Base-by-base conservation (phyloP, 768 basidiomycete genomes). In the Cystofilobasidium macerans region DNA sequence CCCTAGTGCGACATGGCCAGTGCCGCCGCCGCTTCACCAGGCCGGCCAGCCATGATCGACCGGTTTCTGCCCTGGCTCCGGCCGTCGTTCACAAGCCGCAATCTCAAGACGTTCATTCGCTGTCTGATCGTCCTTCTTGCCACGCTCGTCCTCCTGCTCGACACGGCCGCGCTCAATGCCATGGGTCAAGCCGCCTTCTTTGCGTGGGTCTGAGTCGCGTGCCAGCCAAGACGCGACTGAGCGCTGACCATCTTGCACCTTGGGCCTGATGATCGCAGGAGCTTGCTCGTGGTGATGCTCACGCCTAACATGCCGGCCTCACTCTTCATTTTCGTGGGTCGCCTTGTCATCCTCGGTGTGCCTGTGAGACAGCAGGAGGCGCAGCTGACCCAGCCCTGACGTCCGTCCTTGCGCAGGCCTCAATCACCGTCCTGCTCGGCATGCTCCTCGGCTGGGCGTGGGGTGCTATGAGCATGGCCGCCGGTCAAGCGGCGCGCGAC, bases 361-460 rank as follows among this genome's bases (percentile, higher is more conserved):
- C 36, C 8, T 42, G 7, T 5, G 8, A 38, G n/a, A n/a, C n/a
- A n/a, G n/a, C n/a, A n/a, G n/a, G n/a, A n/a, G n/a, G n/a, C n/a
- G n/a, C n/a, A n/a, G n/a, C n/a, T n/a, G n/a, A n/a, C n/a, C n/a
- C n/a, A n/a, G n/a, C n/a, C n/a, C 30, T 24, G 32, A 33, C 30
- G 14, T 20, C 24, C 36, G 24, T 16, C 22, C n/a, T 12, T 22
- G 45, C 16, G 24, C 40, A 80, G 79, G 71, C 73, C 8, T 70
- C 80, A 1, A 71, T 78, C n/a, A 82, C 79, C 0, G 69, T 84
- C 43, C 68, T 81, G 30, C 20, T 83, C 9, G 83, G 83, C 0
- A 69, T 81, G 53, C 74, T 77, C 2, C 47, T 81, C 1, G 82
- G 82, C 16, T 85, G 83, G 83, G 83, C 79, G 0, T 76, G 82